Base-by-base conservation (phyloP, 2,329 filamentous ascomycete species). In the Pyrenophora teres region DNA sequence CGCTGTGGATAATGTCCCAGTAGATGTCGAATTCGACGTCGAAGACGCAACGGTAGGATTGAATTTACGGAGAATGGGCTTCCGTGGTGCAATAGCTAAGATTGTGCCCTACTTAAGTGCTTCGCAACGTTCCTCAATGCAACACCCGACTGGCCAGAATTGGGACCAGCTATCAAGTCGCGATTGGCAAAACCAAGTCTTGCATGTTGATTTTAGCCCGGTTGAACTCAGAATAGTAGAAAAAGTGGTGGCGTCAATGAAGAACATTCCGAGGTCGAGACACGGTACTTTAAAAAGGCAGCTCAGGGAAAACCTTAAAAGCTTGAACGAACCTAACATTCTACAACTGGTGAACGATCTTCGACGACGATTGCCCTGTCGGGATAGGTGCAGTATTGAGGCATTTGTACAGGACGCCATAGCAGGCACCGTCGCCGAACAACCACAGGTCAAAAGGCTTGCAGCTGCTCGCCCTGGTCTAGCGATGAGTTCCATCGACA, bases 121-220 rank as follows among this genome's bases (percentile, higher is more conserved):
- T 6, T 40, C 47, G n/a, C 57, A 73, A 42, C 65, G 68, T 39
- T 25, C 21, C 1, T 23, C 42, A 1, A 46, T 71, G 12, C 60
- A 49, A 12, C 39, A 57, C 1, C 44, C 56, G 0, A 35, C 56
- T 2, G 46, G 49, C 5, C 61, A 55, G 16, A 56, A 61, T 1
- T 74, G 70, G 69, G 59, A 71, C 32, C 59, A 61, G 36, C 25
- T 58, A 1, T 40, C 33, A 2, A 56, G 65, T 23, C 59, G 60
- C 2, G 40, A 57, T 2, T 74, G 71, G 71, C 62, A 69, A 52
- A 65, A 70, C 0, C 44, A 51, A 15, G 21, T 68, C 2, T 18
- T 74, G 12, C 72, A 75, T 39, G 63, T 73, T 1, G 71, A 73
- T 32, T 71, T 75, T 32, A 63, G 58, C 12, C 25, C 55, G 2